Base-by-base conservation (phyloP, 176 grass and related monocot genomes). In the Thinopyrum elongatum region DNA sequence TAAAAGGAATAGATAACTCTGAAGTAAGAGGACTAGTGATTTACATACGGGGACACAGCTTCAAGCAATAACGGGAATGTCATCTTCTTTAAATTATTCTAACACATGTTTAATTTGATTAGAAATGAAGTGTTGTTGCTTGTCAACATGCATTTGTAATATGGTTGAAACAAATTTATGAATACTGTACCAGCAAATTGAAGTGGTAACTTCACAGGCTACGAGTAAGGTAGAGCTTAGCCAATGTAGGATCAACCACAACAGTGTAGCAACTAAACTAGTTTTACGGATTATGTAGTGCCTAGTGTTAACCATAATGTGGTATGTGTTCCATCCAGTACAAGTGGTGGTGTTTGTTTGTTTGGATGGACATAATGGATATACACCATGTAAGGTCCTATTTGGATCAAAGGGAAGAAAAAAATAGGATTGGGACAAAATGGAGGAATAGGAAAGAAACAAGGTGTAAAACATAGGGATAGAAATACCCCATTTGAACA, bases 1-100 rank as follows among this genome's bases (percentile, higher is more conserved):
- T 47, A 44, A 83, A 86, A 64, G 21, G 33, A 60, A 70, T 78
- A 70, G 14, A 65, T 16, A 76, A 58, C 42, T 76, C 12, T 68
- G 58, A 74, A 81, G 62, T 21, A 26, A 33, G 70, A 87, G 73
- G 17, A 7, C 39, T 65, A 65, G 19, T 66, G 70, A 66, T 67
- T 55, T 77, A 80, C 21, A 75, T 81, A 78, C 17, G 7, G 13
- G 72, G 72, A 6, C 28, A 33, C 3, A 70, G 5, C 62, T 83
- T 77, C 46, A 70, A 61, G 69, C 5, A 44, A 26, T 38, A 77
- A 58, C 33, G 10, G 15, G 30, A 34, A 57, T 77, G 25, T 0
- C 73, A 57, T 77, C 46, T 76, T 22, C 6, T 57, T 30, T 77
- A 34, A 34, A n/a, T 35, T 58, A 58, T 77, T 57, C 29, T 77